Evolutionary conservation across 1,284 basidiomycete genomes (phyloP).

Genomic region (Leccinum insolens): DNA sequence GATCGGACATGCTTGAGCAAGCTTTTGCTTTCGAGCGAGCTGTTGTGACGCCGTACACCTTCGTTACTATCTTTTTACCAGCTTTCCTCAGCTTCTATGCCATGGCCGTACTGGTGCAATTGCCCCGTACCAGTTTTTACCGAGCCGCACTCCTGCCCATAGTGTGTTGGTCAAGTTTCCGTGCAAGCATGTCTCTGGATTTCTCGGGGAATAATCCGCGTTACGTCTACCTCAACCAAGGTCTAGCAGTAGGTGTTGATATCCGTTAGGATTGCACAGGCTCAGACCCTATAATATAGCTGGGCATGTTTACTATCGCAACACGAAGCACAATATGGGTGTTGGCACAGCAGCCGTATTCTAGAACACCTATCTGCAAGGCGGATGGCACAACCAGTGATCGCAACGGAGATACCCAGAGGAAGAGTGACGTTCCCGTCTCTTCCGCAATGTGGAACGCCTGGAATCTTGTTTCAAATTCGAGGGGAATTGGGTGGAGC

Average conservation of each 20-base stretch:
- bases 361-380: conserved; percentile 16
- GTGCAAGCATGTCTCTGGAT: conserved; percentile 23
- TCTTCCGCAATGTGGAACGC: conserved; percentile 29
- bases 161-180: conserved; percentile 19
- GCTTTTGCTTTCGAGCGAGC: conserved; percentile 22
- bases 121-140: conserved; percentile 22
- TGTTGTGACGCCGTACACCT: conserved; percentile 22
- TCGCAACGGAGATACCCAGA: not conserved
- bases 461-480: conserved; percentile 28
- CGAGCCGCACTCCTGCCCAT: conserved; percentile 29
- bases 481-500: conserved; percentile 33
- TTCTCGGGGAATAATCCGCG: conserved; percentile 21
- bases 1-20: not conserved
- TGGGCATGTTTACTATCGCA: conserved; percentile 26
- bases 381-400: not conserved
- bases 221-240: conserved; percentile 26
- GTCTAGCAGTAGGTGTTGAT: conserved; percentile 22
- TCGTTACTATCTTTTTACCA: conserved; percentile 26
- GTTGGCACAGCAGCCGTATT: conserved; percentile 18
- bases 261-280: too few species aligned
- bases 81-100: conserved; percentile 18
- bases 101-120: conserved; percentile 35
- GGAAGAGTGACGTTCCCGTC: conserved; percentile 4
- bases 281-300: conserved; percentile 16
- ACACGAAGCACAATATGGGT: conserved; percentile 30